Base-by-base conservation (phyloP, 495 filamentous ascomycete genomes). In the Xylaria bambusicola region DNA sequence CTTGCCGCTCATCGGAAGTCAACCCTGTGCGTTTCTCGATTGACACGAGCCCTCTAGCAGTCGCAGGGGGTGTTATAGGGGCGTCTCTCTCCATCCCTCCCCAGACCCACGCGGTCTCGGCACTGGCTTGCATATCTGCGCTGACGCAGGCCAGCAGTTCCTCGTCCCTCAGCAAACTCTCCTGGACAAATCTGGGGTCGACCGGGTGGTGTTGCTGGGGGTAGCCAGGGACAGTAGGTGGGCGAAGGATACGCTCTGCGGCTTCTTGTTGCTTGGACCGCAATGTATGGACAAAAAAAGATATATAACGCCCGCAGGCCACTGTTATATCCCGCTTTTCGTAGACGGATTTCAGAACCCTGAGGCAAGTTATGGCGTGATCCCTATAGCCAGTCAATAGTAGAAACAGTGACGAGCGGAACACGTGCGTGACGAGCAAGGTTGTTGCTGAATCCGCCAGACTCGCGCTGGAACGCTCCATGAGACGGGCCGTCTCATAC, bases 91-190 rank as follows among this genome's bases (percentile, higher is more conserved):
- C 58, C 66, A 80, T 69, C 85, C 91, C 90, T 41, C 85, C 76
- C 94, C 94, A 98, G 15, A 93, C 82, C 93, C 93, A 98, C 26
- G 85, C 84, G 23, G 84, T 87, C 21, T 94, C 90, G 6, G 78
- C 77, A 40, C 82, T 83, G n/a, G 88, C 90, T 71, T 98, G 94
- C 73, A 97, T 82, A 71, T 98, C 94, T 0, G 88, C 91, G 21
- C 89, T 93, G 1, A 89, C 86, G 68, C 97, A 96, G 1, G 86
- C 90, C 33, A 98, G 76, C 70, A 98, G 85, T 71, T 97, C 94
- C 62, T 97, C 94, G 69, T 98, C 94, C 18, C 80, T 74, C n/a
- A 91, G 78, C 2, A 92, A 68, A 15, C 82, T 71, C 2, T 80
- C 71, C 46, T 77, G 73, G 8, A 80, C 49, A 2, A 64, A 63